A percentile compares a stretch with the other conserved stretches of the same genome.
phyloP scores from a whole-genome alignment of 495 filamentous ascomycete genomes.

The Hypoxylon rickii region DNA sequence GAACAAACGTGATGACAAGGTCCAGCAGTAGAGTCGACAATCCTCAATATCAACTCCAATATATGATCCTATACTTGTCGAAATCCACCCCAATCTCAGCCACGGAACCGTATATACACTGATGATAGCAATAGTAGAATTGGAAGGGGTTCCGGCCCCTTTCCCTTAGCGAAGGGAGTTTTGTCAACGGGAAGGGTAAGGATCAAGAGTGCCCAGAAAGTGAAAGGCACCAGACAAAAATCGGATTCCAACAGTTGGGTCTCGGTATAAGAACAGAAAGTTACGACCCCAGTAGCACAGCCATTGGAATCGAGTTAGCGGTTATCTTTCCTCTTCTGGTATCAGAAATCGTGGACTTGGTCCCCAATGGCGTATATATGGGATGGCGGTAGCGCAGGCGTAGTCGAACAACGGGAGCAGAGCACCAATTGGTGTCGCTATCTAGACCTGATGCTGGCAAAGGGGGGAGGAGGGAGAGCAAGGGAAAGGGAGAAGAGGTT shows the following conservation, averaged over 20 bases:
- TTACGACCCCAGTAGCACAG: constrained; percentile 10
- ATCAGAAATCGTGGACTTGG: background rate
- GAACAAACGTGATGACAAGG: background rate
- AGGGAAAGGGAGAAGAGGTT: constrained; percentile 3
- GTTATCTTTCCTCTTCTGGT: constrained; percentile 1
- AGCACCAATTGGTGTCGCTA: constrained; percentile 15
- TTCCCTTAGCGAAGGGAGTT: background rate
- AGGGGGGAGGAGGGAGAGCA: constrained; percentile 1
- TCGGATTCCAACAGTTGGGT: background rate
- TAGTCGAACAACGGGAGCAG: background rate
- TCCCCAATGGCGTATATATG: constrained; percentile 1
- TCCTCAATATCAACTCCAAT: background rate
- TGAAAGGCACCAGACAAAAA: background rate
- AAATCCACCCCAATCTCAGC: constrained; percentile 8
- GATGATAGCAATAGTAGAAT: constrained; percentile 1
- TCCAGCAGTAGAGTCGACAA: background rate
- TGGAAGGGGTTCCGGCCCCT: constrained; percentile 24
- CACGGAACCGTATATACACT: constrained; percentile 12
- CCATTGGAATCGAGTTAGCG: constrained; percentile 12
- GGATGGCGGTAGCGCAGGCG: constrained; percentile 1
- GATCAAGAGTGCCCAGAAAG: constrained; percentile 1
- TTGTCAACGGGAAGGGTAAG: background rate
- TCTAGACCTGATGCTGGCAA: background rate
- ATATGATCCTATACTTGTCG: constrained; percentile 3
- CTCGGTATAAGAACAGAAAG: background rate